Base-by-base conservation (phyloP, 345 rosid genomes). In the Citropsis articulata region DNA sequence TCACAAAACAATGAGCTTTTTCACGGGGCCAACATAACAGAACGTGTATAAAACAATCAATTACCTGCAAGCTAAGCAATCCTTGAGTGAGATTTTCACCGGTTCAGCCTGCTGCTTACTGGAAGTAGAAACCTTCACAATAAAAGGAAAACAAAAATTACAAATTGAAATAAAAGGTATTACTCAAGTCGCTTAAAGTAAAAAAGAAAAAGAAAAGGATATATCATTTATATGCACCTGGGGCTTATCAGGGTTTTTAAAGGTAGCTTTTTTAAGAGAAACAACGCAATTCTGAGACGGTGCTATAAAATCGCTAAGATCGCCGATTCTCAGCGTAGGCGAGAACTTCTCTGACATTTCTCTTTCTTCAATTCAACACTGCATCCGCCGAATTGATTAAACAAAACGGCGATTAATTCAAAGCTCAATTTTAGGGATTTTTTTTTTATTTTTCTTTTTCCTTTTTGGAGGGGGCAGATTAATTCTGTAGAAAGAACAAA, bases 1-100 rank as follows among this genome's bases (percentile, higher is more conserved):
- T 53, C 12, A 72, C 40, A 59, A 25, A 79, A 2, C 33, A 62
- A 14, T 0, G 31, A 62, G 31, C 28, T 45, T 65, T 45, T 18
- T 45, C 22, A 76, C 27, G 7, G 5, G 16, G 24, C 9, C 21
- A 62, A n/a, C 25, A 40, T 31, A n/a, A 14, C 33, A 18, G 66
- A 59, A 45, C n/a, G 19, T 24, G n/a, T n/a, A 70, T 6, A 48
- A 14, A 77, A 28, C 62, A 71, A 50, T 4, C 4, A 70, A 70
- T 45, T 35, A 93, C 98, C 98, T 95, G 90, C 99, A 96, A 50
- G 99, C 97, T 81, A 96, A 88, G 82, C 99, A 96, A 75, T 94
- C 99, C 88, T 94, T 96, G 31, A 96, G 97, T 27, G 99, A 96
- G 33, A 94, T 96, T 84, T 91, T 91, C 24, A 96, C 98, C 0